Evolutionary conservation across 2,329 filamentous ascomycete genomes (phyloP).

Genomic region (Monosporascus sp.): DNA sequence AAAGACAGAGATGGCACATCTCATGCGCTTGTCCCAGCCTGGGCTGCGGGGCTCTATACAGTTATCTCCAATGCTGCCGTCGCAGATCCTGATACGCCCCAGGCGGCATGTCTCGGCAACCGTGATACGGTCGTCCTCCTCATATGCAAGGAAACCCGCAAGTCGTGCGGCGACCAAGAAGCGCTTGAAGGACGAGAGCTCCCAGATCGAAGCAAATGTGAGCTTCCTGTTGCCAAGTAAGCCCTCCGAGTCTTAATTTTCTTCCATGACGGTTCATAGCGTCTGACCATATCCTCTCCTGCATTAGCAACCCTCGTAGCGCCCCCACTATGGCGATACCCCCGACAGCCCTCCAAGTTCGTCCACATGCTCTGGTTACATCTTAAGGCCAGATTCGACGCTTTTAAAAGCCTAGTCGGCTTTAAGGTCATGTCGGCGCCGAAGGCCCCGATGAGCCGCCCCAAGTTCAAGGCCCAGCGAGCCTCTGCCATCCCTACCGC

Average conservation of each 20-base stretch:
- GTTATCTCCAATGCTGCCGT: background rate
- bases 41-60: slow-evolving; percentile 6
- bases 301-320: slow-evolving; percentile 21
- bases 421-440: slow-evolving; percentile 44
- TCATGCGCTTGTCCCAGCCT: slow-evolving; percentile 13
- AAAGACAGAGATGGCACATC: slow-evolving; percentile 10
- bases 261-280: too few species aligned
- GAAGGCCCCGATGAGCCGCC: slow-evolving; percentile 31
- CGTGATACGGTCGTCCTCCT: background rate
- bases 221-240: slow-evolving; percentile 16
- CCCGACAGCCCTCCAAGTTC: slow-evolving; percentile 18
- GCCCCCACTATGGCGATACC: slow-evolving; percentile 24
- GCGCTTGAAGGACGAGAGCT: background rate
- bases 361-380: slow-evolving; percentile 17
- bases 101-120: slow-evolving; percentile 11
- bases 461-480: slow-evolving; percentile 39
- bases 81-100: slow-evolving; percentile 3
- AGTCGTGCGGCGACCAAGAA: background rate
- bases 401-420: slow-evolving; percentile 30
- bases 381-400: slow-evolving; percentile 30
- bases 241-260: slow-evolving; percentile 1
- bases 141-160: background rate
- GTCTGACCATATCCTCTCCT: slow-evolving; percentile 1
- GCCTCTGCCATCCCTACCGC: slow-evolving; percentile 46
- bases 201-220: slow-evolving; percentile 1